Conservation (phyloP, 805 yeast genomes). For the Candida stauntonica region DNA sequence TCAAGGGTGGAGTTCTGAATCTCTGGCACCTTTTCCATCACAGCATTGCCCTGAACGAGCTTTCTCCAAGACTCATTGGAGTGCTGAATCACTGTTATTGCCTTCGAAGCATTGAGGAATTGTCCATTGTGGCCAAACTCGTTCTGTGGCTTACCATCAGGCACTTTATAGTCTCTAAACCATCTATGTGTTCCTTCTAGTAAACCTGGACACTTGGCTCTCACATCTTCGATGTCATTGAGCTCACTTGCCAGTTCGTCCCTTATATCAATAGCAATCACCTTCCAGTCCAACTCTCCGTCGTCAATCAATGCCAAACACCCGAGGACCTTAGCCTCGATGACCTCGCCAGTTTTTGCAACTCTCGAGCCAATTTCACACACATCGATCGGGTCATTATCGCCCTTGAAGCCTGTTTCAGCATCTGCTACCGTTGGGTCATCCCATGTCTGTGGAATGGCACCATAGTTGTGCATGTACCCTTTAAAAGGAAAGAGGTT, state of each 20-base stretch:
- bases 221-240: conserved; percentile 88
- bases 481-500: conserved; percentile 99
- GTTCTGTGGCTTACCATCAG: conserved; percentile 97
- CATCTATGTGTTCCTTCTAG: conserved; percentile 93
- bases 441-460: conserved; percentile 73
- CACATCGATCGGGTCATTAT: conserved; percentile 83
- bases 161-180: conserved; percentile 97
- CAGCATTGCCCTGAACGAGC: conserved; percentile 52
- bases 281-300: conserved; percentile 90
- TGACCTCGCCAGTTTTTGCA: conserved; percentile 66
- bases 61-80: conserved; percentile 82
- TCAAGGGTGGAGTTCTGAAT: conserved; percentile 54
- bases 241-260: conserved; percentile 88
- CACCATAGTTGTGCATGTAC: conserved; percentile 97
- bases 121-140: conserved; percentile 96
- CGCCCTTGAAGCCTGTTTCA: conserved; percentile 65
- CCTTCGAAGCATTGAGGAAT: conserved; percentile 81
- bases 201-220: conserved; percentile 84
- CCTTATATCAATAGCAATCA: conserved; percentile 74
- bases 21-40: conserved; percentile 30
- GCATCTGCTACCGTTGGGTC: conserved; percentile 57
- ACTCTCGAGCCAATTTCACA: conserved; percentile 75
- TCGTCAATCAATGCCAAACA: conserved; percentile 92
- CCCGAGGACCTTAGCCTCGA: conserved; percentile 89
- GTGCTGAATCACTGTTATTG: conserved; percentile 78